Evolutionary conservation across 2,329 filamentous ascomycete species (phyloP).

Genomic region (Raffaelea ambrosiae): DNA sequence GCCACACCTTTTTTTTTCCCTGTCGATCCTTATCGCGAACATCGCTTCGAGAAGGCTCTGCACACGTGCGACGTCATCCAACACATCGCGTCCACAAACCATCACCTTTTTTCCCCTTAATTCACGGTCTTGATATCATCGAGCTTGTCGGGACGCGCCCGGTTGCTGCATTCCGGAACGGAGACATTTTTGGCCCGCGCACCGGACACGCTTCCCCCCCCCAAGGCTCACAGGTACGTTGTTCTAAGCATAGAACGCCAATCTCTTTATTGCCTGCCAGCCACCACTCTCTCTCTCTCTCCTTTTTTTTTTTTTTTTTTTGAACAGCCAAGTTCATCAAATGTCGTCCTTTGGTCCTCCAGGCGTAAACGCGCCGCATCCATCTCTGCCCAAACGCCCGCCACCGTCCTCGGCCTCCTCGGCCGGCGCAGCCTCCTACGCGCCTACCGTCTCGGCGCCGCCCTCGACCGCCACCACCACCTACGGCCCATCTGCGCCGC

Average conservation of each 20-base stretch:
- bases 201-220: not conserved
- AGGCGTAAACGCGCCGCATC: conserved; percentile 15
- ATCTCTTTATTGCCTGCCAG: no score
- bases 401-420: conserved; percentile 6
- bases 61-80: no score
- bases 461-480: not conserved
- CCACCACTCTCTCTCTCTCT: not conserved
- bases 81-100: no score
- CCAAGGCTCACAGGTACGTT: conserved; percentile 11
- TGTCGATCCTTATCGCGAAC: not conserved
- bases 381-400: conserved; percentile 15
- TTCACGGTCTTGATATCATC: not conserved
- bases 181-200: no score
- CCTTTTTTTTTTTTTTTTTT: not conserved
- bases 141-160: not conserved
- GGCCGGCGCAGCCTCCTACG: conserved; percentile 7
- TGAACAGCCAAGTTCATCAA: conserved; percentile 10
- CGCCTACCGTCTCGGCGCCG: conserved; percentile 9
- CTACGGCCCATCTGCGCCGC: conserved; percentile 7
- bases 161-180: not conserved
- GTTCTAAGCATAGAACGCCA: conserved; percentile 1
- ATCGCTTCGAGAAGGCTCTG: no score
- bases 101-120: no score
- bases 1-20: not conserved
- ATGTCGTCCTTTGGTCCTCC: conserved; percentile 17